These are phyloP conservation scores for Ceratocystis diversiconidia DNA, from an alignment of 2,329 filamentous ascomycete species.

Conservation along the genomic window DNA sequence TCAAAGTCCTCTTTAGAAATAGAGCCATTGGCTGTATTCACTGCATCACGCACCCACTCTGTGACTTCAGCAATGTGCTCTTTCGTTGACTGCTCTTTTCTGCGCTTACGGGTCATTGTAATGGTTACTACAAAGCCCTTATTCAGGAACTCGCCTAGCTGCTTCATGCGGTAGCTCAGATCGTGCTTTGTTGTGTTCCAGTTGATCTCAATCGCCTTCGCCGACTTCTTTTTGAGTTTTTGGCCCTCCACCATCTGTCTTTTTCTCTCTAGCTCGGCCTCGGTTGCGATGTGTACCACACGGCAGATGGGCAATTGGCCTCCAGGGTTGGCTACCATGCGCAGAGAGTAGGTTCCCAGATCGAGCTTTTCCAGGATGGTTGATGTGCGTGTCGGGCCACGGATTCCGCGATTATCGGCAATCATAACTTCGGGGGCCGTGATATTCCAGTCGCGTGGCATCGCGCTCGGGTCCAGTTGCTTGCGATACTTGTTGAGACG, in stretches of 20 bases:
- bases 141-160: constrained; percentile 52
- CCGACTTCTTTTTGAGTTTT: constrained; percentile 29
- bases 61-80: constrained; percentile 50
- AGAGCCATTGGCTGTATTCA: constrained; percentile 25
- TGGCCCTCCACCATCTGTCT: constrained; percentile 32
- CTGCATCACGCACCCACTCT: constrained; percentile 18
- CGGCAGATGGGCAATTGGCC: constrained; percentile 44
- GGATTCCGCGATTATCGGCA: constrained; percentile 27
- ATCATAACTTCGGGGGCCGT: constrained; percentile 30
- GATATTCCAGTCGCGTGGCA: constrained; percentile 34
- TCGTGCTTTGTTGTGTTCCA: constrained; percentile 75
- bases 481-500: constrained; percentile 15
- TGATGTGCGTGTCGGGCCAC: constrained; percentile 28
- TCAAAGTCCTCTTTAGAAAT: constrained; percentile 33
- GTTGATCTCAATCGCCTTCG: constrained; percentile 76
- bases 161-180: constrained; percentile 54
- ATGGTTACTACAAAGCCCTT: constrained; percentile 68
- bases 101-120: constrained; percentile 46
- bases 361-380: constrained; percentile 31
- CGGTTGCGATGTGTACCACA: constrained; percentile 45
- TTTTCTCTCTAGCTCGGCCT: constrained; percentile 31
- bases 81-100: constrained; percentile 40
- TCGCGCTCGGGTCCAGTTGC: neutral
- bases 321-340: constrained; percentile 30
- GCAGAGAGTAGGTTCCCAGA: constrained; percentile 27